Base-by-base conservation (phyloP, 768 basidiomycete species). In the Hericium coralloides region DNA sequence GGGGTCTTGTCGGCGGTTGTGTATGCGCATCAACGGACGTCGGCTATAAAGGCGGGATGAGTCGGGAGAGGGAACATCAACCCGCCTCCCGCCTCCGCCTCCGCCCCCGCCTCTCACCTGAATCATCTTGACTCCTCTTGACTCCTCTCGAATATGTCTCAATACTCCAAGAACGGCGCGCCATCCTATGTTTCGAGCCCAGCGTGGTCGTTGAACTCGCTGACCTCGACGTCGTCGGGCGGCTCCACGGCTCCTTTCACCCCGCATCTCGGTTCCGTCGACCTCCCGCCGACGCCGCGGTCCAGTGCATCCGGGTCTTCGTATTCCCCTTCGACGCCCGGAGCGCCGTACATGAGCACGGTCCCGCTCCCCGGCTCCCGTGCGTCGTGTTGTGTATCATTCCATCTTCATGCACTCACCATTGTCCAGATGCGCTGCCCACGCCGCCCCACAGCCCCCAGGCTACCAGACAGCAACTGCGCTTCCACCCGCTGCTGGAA, bases 281-380 rank as follows among this genome's bases (percentile, higher is more conserved):
- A 57, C 55, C 58, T 60, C 22, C 60, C 58, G 18, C 48, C 57
- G 38, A 57, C 57, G 15, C 53, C 50, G 31, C 52, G 59, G 53
- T 58, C 59, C 25, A 49, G 43, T 25, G 52, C 53, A 47, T 55
- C 59, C 37, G 43, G 36, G 37, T 15, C 45, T 39, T 54, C 31
- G 49, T 23, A 59, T 15, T 23, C 53, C 18, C 56, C 60, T 9
- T 56, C 49, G 9, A 61, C 60, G 5, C 60, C 60, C 18, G 60
- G 60, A 17, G 60, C 60, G 31, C 60, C 60, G 39, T 57, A 60
- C 22, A 53, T 60, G 51, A 15, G 26, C 54, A 59, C 60, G 12
- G 60, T 61, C 39, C 55, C 60, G 20, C 48, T 61, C 2, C 60
- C 60, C 7, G 12, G 36, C 22, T 49, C 52, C 12, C 23, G 60